Conservation (phyloP, 2,329 filamentous ascomycete genomes). For the Graphium sp. region DNA sequence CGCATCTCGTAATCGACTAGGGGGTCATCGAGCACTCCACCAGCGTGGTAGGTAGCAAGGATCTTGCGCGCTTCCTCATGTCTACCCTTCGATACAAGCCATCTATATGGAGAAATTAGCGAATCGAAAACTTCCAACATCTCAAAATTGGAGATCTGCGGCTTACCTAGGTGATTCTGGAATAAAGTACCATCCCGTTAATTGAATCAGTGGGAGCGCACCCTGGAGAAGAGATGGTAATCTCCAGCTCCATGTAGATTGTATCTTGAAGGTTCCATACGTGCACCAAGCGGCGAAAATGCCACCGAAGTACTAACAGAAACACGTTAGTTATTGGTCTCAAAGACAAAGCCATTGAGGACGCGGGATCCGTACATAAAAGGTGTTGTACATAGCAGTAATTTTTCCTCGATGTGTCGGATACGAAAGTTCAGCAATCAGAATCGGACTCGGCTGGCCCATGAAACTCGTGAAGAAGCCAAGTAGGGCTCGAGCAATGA, state of each 20-base stretch:
- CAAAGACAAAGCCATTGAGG: slow-evolving; percentile 5
- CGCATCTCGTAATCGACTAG: slow-evolving; percentile 11
- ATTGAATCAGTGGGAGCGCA: slow-evolving; percentile 9
- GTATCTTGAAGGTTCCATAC: slow-evolving; percentile 11
- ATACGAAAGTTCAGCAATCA: slow-evolving; percentile 16
- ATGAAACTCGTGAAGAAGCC: slow-evolving; percentile 15
- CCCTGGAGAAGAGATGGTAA: slow-evolving; percentile 12
- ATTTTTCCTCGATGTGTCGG: slow-evolving; percentile 15
- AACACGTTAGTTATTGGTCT: not conserved
- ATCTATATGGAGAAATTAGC: slow-evolving; percentile 1
- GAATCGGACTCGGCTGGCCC: slow-evolving; percentile 13
- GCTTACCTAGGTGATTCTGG: slow-evolving; percentile 10
- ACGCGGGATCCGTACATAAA: slow-evolving; percentile 9
- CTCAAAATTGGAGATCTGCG: not conserved
- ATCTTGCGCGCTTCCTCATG: slow-evolving; percentile 7
- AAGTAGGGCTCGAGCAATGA: slow-evolving; percentile 13
- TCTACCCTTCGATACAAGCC: slow-evolving; percentile 4
- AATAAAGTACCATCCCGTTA: slow-evolving; percentile 9
- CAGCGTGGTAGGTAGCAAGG: slow-evolving; percentile 22
- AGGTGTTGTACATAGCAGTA: slow-evolving; percentile 16
- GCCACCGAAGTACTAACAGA: slow-evolving; percentile 10
- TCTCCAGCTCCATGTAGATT: slow-evolving; percentile 11
- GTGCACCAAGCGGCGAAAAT: slow-evolving; percentile 14
- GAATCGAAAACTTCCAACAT: too few relatives aligned
- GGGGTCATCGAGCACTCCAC: slow-evolving; percentile 19